phyloP scores from a whole-genome alignment of 2,329 filamentous ascomycete species.

The Ophiocordyceps camponoti-floridani region DNA sequence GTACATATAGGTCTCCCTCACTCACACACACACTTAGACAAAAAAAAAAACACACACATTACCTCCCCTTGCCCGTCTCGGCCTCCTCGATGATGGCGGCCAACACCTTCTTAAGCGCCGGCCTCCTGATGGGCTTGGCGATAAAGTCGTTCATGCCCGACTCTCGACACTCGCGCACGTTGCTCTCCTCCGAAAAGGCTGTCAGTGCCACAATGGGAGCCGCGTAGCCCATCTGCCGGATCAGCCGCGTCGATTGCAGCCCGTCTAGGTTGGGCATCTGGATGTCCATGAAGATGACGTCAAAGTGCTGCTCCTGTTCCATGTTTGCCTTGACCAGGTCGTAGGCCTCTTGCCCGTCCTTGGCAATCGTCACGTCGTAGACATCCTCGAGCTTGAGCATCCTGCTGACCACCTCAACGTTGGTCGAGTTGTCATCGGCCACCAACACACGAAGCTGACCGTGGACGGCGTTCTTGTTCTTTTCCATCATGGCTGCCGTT shows the following conservation, averaged over 20 bases:
- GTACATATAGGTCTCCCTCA: no score
- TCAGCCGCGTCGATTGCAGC: slow-evolving; percentile 68
- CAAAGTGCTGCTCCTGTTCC: slow-evolving; percentile 53
- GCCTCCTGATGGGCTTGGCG: slow-evolving; percentile 58
- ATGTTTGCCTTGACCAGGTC: slow-evolving; percentile 73
- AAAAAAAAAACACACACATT: no score
- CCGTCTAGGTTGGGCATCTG: slow-evolving; percentile 92
- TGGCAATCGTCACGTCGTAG: slow-evolving; percentile 78
- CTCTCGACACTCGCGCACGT: slow-evolving; percentile 71
- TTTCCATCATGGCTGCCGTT: slow-evolving; percentile 41
- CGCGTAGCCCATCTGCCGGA: slow-evolving; percentile 70
- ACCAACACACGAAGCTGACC: slow-evolving; percentile 66
- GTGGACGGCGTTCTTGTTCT: slow-evolving; percentile 24
- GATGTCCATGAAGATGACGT: slow-evolving; percentile 91
- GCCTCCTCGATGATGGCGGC: slow-evolving; percentile 60
- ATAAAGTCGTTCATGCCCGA: slow-evolving; percentile 89
- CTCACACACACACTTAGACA: no score
- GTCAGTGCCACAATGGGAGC: slow-evolving; percentile 83
- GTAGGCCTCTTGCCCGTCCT: slow-evolving; percentile 73
- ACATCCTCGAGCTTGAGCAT: slow-evolving; percentile 61
- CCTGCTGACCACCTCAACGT: slow-evolving; percentile 38
- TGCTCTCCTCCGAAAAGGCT: slow-evolving; percentile 80
- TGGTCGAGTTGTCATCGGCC: slow-evolving; percentile 50
- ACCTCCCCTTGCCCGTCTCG: slow-evolving; percentile 5
- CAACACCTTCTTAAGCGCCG: slow-evolving; percentile 73